phyloP scores from a whole-genome alignment of 768 basidiomycete species.

The Daedaleopsis sinensis region DNA sequence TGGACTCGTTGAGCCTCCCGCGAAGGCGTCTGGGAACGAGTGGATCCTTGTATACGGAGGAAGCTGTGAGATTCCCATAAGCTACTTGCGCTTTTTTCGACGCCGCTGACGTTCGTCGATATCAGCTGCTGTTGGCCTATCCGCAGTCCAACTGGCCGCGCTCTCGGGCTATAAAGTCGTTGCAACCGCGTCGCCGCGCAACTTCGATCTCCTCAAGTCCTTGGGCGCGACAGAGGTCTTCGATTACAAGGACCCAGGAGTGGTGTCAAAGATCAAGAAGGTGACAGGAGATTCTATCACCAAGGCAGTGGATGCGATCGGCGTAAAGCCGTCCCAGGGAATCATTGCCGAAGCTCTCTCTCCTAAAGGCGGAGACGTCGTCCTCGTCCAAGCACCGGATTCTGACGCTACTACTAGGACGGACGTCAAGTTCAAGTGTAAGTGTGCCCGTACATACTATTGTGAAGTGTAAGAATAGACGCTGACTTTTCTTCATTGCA shows the following conservation, averaged over 20 bases:
- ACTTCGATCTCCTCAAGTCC: conserved; percentile 38
- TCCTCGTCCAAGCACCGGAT: neutral
- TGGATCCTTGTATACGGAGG: conserved; percentile 27
- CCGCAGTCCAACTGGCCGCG: conserved; percentile 45
- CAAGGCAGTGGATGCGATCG: conserved; percentile 34
- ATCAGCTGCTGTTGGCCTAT: conserved; percentile 33
- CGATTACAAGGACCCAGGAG: conserved; percentile 38
- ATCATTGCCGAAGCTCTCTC: conserved; percentile 11
- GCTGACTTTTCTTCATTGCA: neutral
- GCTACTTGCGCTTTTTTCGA: neutral
- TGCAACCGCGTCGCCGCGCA: conserved; percentile 45
- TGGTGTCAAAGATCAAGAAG: conserved; percentile 30
- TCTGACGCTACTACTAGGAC: neutral
- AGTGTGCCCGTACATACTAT: neutral
- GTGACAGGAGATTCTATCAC: conserved; percentile 29
- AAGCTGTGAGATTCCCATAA: conserved; percentile 19
- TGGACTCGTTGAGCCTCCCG: conserved; percentile 21
- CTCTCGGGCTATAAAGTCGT: conserved; percentile 46
- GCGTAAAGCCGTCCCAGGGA: conserved; percentile 18
- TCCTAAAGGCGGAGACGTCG: conserved; percentile 4
- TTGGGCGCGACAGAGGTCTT: conserved; percentile 48
- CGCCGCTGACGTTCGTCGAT: neutral
- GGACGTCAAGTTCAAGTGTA: conserved; percentile 8
- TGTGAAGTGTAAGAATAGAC: neutral
- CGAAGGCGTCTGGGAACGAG: conserved; percentile 11